These are phyloP conservation scores for Pulveroboletus sp. DNA, from an alignment of 768 basidiomycete genomes.

Conservation along the genomic window DNA sequence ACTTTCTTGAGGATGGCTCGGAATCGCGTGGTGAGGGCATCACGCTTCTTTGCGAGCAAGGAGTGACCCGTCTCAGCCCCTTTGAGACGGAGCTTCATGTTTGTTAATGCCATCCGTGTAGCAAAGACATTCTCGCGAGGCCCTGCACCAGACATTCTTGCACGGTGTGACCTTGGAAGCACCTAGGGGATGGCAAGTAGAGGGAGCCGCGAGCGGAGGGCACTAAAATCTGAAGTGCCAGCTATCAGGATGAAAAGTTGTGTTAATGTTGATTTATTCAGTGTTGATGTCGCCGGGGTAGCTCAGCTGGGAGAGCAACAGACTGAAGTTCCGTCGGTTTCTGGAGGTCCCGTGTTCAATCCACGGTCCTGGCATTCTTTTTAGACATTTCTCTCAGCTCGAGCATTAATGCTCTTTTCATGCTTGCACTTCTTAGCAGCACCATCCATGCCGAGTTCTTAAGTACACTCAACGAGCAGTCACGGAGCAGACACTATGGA, in stretches of 20 bases:
- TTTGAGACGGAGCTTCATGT: constrained; percentile 85
- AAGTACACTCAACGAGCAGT: background rate
- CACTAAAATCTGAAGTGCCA: background rate
- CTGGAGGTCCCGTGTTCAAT: constrained; percentile 79
- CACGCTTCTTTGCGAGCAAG: constrained; percentile 93
- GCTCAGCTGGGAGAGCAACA: constrained; percentile 75
- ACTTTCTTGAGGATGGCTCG: constrained; percentile 92
- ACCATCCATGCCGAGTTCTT: background rate
- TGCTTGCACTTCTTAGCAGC: background rate
- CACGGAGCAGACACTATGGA: background rate
- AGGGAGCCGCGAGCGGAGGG: background rate
- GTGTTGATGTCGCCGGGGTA: constrained; percentile 42
- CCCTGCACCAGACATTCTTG: constrained; percentile 77
- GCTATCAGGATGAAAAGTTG: too few species aligned
- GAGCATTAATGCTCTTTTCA: background rate
- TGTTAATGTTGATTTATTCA: accelerated
- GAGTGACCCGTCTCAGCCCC: constrained; percentile 94
- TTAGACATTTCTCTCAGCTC: background rate
- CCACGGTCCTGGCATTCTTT: constrained; percentile 64
- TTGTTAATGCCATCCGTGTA: constrained; percentile 94
- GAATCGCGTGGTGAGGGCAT: constrained; percentile 93
- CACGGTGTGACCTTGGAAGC: background rate
- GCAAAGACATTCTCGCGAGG: constrained; percentile 92
- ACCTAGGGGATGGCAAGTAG: background rate
- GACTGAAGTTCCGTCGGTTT: constrained; percentile 52